Evolutionary conservation across 768 basidiomycete species (phyloP), one percentile per base, ranked within the genome.

Genomic region (Pholiota conissans): DNA sequence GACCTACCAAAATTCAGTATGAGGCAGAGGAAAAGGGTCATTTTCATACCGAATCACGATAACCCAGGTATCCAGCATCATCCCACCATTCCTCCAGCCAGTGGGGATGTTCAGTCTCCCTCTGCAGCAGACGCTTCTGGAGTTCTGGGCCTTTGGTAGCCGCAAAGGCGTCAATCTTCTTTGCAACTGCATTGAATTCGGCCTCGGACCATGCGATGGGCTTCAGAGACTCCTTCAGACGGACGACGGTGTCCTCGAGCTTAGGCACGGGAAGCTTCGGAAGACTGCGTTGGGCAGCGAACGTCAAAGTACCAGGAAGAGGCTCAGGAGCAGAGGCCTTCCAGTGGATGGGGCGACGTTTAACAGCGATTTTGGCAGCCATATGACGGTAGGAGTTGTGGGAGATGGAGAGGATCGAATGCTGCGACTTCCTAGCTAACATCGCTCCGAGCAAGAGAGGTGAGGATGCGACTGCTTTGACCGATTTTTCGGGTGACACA

Each of bases 11-110:
- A 24, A 3, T 14, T 47, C 24, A 49, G 22, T 40, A 32, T 29
- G 13, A 22, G 14, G 34, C 26, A 2, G 45, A 60, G 42, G 24
- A 22, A 39, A 51, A 3, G 32, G 34, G 52, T 9, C 0, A 16
- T 28, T 52, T 9, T 67, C 85, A 52, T 63, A 91, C 91, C 49
- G 92, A 87, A 63, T 95, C 95, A 52, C 95, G 77, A 69, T 95
- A 98, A 4, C 84, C 81, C 64, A 95, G 78, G 67, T 97, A 98
- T 0, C 77, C 91, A 14, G 68, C 71, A 62, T 92, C 87, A 69
- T 98, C 94, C 95, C 95, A 98, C 93, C 95, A 97, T 57, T 91
- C 84, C 63, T 93, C 91, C 24, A 98, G 76, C 95, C 95, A 98
- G 64, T 93, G 90, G 34, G 79, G 76, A 45, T 75, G 81, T 58